Base-by-base conservation (phyloP, 2,329 filamentous ascomycete species). In the Botrytis sinoallii region DNA sequence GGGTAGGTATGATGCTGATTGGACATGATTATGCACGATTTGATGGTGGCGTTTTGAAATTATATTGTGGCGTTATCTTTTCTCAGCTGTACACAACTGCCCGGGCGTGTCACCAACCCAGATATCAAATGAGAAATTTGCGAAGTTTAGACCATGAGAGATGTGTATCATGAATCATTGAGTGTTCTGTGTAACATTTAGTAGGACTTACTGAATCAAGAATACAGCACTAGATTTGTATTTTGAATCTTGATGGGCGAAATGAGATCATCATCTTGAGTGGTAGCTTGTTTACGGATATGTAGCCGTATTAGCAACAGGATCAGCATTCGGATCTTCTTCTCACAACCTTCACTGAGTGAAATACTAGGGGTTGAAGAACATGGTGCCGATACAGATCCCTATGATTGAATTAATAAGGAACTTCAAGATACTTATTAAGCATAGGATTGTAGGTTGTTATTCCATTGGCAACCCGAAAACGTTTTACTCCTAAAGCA, bases 101-200 rank as follows among this genome's bases (percentile, higher is more conserved):
- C 29, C 29, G n/a, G n/a, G 29, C 20, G 25, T 61, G 32, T 6
- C 20, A 61, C 59, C 4, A 38, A 25, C 32, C 22, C 14, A 25
- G 20, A 60, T 14, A 22, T 60, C 32, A 25, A 60, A 60, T 60
- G 22, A 35, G 4, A 0, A 12, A 60, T 5, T 20, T 12, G 14
- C 16, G 9, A 22, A 60, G 32, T 16, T 38, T 0, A 8, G 3
- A 40, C 20, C 2, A 10, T 60, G 12, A 25, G 22, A 38, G 32
- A 7, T 61, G 5, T 25, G 20, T 32, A 40, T n/a, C 12, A n/a
- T n/a, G 35, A 25, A n/a, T n/a, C 12, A 20, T 35, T 2, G 9
- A 22, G 0, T 22, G 48, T 0, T n/a, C 12, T 55, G 5, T 0
- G n/a, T 8, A 29, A 57, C 2, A 1, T 8, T 3, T 8, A 55